A percentile compares a stretch with the other conserved stretches of the same genome.
Conservation (phyloP, 305 asterid genomes). For the Striga hermonthica region DNA sequence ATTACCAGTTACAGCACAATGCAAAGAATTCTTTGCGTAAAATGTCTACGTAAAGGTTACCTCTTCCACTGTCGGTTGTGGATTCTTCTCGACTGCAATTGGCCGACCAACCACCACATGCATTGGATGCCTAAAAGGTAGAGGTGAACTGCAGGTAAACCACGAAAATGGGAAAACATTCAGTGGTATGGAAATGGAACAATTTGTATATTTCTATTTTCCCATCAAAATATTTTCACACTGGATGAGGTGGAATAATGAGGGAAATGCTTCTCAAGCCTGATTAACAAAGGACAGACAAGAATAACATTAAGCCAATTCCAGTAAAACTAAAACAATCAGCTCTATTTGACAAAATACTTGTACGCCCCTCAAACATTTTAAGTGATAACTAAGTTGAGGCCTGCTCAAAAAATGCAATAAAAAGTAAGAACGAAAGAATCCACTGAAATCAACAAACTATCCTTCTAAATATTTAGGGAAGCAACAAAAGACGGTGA, state of each 20-base stretch:
- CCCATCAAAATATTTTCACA: not conserved
- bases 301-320: constrained; percentile 3
- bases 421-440: not conserved
- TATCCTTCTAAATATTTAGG: not conserved
- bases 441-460: not conserved
- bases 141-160: constrained; percentile 66
- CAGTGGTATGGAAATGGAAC: constrained; percentile 1
- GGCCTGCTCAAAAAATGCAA: not conserved
- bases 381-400: not conserved
- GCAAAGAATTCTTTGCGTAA: not conserved
- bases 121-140: constrained; percentile 72
- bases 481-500: no score
- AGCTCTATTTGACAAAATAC: not conserved
- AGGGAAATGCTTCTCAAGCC: constrained; percentile 1
- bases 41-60: constrained; percentile 35
- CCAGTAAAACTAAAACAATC: constrained; percentile 2
- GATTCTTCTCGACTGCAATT: constrained; percentile 55
- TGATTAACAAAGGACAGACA: not conserved
- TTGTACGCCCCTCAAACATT: not conserved
- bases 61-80: constrained; percentile 75
- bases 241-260: constrained; percentile 7
- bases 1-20: not conserved
- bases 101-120: constrained; percentile 94
- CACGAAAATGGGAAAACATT: constrained; percentile 19
- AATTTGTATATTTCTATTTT: not conserved